These are phyloP conservation scores for Apostasia shenzhenica DNA, from an alignment of 106 monocot species.

Conservation along the genomic window DNA sequence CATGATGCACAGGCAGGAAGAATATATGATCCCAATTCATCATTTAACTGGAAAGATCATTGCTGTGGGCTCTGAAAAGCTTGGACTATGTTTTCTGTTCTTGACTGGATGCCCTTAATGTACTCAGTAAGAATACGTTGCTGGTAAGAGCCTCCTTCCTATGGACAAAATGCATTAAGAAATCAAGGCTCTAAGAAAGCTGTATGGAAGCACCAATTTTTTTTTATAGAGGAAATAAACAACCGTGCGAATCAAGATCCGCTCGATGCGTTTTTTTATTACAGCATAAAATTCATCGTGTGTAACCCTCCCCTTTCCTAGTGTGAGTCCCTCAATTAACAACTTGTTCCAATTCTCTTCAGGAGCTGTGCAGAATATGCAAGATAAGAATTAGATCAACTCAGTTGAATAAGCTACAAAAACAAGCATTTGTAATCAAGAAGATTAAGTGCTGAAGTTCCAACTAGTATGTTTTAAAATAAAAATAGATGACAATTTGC, in stretches of 20 bases:
- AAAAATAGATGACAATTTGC: no score
- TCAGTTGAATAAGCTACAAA: not conserved
- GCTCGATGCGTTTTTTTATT: slow-evolving; percentile 74
- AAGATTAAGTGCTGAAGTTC: not conserved
- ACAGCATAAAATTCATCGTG: slow-evolving; percentile 80
- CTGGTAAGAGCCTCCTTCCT: slow-evolving; percentile 97
- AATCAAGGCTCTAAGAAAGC: not conserved
- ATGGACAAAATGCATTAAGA: not conserved
- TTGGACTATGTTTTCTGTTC: slow-evolving; percentile 55
- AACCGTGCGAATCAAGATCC: slow-evolving; percentile 84
- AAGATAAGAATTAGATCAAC: no score
- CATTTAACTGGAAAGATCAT: slow-evolving; percentile 11
- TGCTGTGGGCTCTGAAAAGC: slow-evolving; percentile 44
- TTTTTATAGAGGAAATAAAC: not conserved
- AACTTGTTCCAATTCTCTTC: slow-evolving; percentile 71
- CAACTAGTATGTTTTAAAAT: no score
- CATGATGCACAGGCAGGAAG: no score
- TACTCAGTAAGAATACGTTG: slow-evolving; percentile 81
- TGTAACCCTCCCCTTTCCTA: slow-evolving; percentile 74
- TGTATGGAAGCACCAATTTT: not conserved
- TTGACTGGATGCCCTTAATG: slow-evolving; percentile 69
- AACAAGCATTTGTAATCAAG: not conserved
- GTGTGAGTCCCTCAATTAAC: slow-evolving; percentile 56
- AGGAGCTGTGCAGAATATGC: slow-evolving; percentile 33
- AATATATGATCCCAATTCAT: no score